A percentile compares a stretch with the other conserved stretches of the same genome.
Conservation (phyloP, 1,284 basidiomycete genomes). For the Coniferiporia weirii region DNA sequence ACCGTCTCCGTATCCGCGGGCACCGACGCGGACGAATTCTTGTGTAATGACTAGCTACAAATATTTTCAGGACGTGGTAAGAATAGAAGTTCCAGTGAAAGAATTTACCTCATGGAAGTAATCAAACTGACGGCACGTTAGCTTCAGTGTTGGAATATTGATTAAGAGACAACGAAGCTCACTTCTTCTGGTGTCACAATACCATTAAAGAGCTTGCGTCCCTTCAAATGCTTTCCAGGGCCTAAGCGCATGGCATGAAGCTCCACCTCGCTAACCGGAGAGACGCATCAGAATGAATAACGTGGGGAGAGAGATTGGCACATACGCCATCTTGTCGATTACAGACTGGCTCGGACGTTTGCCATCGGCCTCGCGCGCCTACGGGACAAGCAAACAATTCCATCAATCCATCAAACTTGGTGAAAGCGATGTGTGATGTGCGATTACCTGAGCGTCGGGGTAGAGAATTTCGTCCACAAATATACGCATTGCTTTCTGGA, state of each 20-base stretch:
- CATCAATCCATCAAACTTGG: neutral
- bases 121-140: constrained; percentile 44
- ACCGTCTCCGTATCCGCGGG: constrained; percentile 59
- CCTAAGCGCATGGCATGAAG: constrained; percentile 90
- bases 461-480: constrained; percentile 47
- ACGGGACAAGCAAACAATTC: too few relatives aligned
- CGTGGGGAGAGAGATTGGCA: constrained; percentile 8
- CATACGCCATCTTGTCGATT: constrained; percentile 67
- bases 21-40: constrained; percentile 68
- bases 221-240: constrained; percentile 79
- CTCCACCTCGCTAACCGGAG: constrained; percentile 48
- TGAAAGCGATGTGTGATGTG: neutral
- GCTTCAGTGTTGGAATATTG: too few relatives aligned
- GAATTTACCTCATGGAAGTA: constrained; percentile 72
- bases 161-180: constrained; percentile 24
- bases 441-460: constrained; percentile 43
- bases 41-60: constrained; percentile 80
- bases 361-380: constrained; percentile 72
- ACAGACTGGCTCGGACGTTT: constrained; percentile 64
- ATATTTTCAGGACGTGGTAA: too few relatives aligned
- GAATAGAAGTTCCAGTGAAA: neutral
- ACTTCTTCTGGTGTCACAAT: constrained; percentile 84
- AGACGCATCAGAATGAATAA: neutral
- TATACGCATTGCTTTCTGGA: constrained; percentile 43
- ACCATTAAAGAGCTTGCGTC: constrained; percentile 76